Base-by-base conservation (phyloP, 2,329 filamentous ascomycete species). In the Colletotrichum nymphaeae region DNA sequence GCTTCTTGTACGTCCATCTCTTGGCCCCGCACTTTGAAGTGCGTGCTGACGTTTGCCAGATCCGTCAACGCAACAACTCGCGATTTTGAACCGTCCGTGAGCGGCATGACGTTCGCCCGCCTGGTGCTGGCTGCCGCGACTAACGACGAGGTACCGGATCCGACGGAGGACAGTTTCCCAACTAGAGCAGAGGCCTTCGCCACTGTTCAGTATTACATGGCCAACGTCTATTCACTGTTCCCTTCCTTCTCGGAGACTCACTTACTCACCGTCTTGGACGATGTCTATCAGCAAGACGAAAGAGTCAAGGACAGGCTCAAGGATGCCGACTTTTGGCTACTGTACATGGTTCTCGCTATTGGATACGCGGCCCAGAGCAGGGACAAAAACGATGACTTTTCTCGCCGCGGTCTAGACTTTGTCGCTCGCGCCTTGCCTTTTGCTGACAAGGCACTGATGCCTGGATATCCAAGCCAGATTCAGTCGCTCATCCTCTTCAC, bases 41-140 rank as follows among this genome's bases (percentile, higher is more conserved):
- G 16, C 59, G 53, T 28, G 62, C 53, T 60, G 62, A 74, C 42
- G 72, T 42, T 19, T 46, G 62, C 19, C 78, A 97, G 95, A 69
- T 95, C 96, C 5, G 94, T 99, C 79, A 97, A 98, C 85, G 95
- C 97, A 32, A 98, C 95, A 0, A 96, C 95, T 1, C 90, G 95
- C 79, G 97, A 98, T 82, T 98, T 98, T 79, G 95, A 97, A 81
- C 93, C 95, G 9, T 95, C 95, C 71, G 92, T 93, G 35, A 93
- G 91, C 73, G 95, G 94, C 78, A 97, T 98, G 89, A 98, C 95
- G 0, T 98, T 98, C 87, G 94, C 95, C 30, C 92, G 94, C 46
- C 88, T 98, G 24, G 93, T 98, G 28, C 85, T 98, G 32, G 94
- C 94, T n/a, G 93, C 96, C 6, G 92, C 94, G 49, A 90, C 90